phyloP scores from a whole-genome alignment of 306 rosid species.

The Castanospermum australe region DNA sequence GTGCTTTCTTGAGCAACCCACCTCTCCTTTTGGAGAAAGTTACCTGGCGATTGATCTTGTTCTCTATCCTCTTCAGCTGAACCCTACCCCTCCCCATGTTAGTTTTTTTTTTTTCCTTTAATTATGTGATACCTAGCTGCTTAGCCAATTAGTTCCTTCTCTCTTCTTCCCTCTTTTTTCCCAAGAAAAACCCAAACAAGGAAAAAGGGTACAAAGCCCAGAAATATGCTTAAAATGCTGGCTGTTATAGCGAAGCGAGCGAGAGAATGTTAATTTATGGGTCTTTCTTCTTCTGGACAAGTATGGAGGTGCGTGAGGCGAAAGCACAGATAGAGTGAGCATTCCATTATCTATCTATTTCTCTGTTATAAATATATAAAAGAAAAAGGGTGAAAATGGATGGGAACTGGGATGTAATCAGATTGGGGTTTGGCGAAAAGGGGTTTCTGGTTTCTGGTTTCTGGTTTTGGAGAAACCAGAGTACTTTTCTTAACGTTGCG shows the following conservation, averaged over 20 bases:
- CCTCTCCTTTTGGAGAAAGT: conserved; percentile 93
- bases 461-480: conserved; percentile 38
- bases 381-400: too few relatives aligned
- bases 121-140: conserved; percentile 3
- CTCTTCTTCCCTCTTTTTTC: conserved; percentile 14
- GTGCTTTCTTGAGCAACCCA: conserved; percentile 89
- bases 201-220: conserved; percentile 30
- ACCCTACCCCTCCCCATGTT: conserved; percentile 97
- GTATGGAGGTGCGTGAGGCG: conserved; percentile 24
- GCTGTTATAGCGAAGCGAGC: conserved; percentile 13
- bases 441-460: conserved; percentile 43
- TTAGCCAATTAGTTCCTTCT: not conserved
- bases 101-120: not conserved
- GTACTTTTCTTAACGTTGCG: conserved; percentile 34
- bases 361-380: too few relatives aligned
- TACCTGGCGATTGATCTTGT: conserved; percentile 94
- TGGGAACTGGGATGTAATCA: too few relatives aligned
- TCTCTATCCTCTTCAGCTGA: conserved; percentile 86
- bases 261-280: conserved; percentile 20
- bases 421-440: conserved; percentile 1
- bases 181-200: conserved; percentile 39
- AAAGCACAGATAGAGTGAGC: conserved; percentile 20
- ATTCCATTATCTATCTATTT: not conserved
- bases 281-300: conserved; percentile 44
- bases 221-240: conserved; percentile 28